Conservation (phyloP, 495 filamentous ascomycete genomes). For the Aspergillus carlsbadensis region DNA sequence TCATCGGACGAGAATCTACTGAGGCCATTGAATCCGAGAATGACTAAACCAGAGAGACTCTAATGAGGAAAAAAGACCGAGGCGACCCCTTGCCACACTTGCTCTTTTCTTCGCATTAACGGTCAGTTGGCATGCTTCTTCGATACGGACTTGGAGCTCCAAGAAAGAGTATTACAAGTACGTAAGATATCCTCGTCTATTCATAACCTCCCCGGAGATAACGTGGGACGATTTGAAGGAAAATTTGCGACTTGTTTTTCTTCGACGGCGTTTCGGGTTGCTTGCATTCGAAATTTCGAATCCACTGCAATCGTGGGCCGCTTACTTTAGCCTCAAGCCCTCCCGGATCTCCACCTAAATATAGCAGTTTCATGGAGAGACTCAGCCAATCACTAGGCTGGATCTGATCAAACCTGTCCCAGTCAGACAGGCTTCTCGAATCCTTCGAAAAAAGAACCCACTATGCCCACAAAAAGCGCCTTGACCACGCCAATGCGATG, state of each 20-base stretch:
- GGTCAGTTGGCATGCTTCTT: neutral
- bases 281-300: neutral
- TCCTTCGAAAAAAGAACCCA: constrained; percentile 23
- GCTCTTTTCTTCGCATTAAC: neutral
- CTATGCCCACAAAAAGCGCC: constrained; percentile 3
- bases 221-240: neutral
- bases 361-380: constrained; percentile 14
- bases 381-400: constrained; percentile 3
- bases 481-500: neutral
- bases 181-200: neutral
- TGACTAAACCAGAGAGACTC: neutral
- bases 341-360: constrained; percentile 21
- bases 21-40: neutral
- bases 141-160: neutral
- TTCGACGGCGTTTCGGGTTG: neutral
- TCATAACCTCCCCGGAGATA: neutral
- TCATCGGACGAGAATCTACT: neutral
- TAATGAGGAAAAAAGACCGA: neutral
- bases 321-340: neutral
- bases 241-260: neutral
- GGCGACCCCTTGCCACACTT: neutral
- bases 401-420: neutral
- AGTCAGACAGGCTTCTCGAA: constrained; percentile 24
- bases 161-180: neutral
- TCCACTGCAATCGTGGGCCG: constrained; percentile 1